Base-by-base conservation (phyloP, 306 rosid genomes). In the Geum urbanum region DNA sequence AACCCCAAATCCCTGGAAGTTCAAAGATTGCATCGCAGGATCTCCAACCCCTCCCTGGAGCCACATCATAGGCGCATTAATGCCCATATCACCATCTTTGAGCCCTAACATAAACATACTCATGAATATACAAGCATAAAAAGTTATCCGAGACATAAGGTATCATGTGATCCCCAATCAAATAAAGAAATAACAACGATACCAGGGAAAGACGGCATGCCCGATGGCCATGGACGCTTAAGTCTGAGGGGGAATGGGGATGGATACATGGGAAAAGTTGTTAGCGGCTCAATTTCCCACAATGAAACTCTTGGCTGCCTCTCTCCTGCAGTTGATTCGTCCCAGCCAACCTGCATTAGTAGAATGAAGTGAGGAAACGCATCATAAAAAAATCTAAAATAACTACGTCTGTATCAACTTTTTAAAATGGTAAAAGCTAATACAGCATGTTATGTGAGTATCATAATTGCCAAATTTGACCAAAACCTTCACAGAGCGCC, bases 191-290 rank as follows among this genome's bases (percentile, higher is more conserved):
- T 64, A 70, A 9, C 80, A 65, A 73, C 43, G 67, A 83, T 73
- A 91, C 97, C 97, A 6, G 84, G 92, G 75, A 88, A 88, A 58
- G 96, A 78, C 45, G 97, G 95, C 53, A 88, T 63, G 60, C 95
- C 97, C 0, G 95, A 73, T 58, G 90, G 91, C 97, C 97, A 91
- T 1, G 92, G 89, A 55, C 92, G 87, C 78, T 91, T 91, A 66
- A 91, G 90, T 71, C 97, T 83, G 20, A 91, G 89, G 9, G 97
- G 95, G 55, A 91, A 91, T 39, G 96, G 88, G 6, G 97, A 88
- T 53, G 97, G 96, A 80, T 91, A 91, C 97, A 91, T 91, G 14
- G 97, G 97, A 77, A 91, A 91, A 24, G 97, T 91, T 52, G 97
- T 91, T 62, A 91, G 71, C 39, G 97, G 97, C 76, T 91, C 97